Percentiles rank a stretch among this genome's conserved stretches.
phyloP scores from a whole-genome alignment of 768 basidiomycete species.

The Lenzites betulinus region DNA sequence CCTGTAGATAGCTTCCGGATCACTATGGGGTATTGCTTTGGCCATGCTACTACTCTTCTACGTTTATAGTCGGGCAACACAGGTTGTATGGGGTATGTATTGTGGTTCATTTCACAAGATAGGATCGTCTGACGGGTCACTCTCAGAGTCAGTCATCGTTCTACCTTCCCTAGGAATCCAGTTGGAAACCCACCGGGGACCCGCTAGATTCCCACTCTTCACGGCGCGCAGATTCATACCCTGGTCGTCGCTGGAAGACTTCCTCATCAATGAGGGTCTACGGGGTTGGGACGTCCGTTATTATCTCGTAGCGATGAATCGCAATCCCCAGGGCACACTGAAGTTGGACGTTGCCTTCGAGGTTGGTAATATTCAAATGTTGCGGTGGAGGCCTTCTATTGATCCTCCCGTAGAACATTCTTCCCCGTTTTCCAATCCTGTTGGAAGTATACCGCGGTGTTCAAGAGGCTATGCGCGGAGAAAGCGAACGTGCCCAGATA shows the following conservation, averaged over 20 bases:
- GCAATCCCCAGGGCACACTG: conserved; percentile 31
- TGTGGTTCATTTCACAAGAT: neutral
- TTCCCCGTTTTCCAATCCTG: conserved; percentile 66
- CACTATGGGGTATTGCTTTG: neutral
- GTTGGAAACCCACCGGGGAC: conserved; percentile 67
- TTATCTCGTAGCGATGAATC: conserved; percentile 57
- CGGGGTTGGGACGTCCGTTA: conserved; percentile 71
- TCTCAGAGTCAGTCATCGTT: conserved; percentile 67
- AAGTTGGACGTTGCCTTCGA: conserved; percentile 59
- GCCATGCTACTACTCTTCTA: conserved; percentile 26
- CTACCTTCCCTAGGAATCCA: conserved; percentile 73
- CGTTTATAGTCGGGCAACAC: conserved; percentile 42
- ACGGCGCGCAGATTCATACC: conserved; percentile 61
- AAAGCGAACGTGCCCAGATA: neutral
- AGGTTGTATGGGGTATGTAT: conserved; percentile 49
- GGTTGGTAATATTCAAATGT: conserved; percentile 40
- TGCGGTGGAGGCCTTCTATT: neutral
- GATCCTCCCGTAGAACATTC: conserved; percentile 50
- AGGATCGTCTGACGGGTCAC: neutral
- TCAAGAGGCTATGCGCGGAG: conserved; percentile 44
- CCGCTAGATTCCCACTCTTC: conserved; percentile 39
- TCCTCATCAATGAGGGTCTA: conserved; percentile 76
- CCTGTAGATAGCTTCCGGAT: neutral
- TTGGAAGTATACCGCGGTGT: conserved; percentile 61
- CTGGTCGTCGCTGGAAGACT: conserved; percentile 51